A percentile compares a stretch with the other conserved stretches of the same genome.
Evolutionary conservation across 768 basidiomycete genomes (phyloP).

Genomic region (Filobasidium wieringae): DNA sequence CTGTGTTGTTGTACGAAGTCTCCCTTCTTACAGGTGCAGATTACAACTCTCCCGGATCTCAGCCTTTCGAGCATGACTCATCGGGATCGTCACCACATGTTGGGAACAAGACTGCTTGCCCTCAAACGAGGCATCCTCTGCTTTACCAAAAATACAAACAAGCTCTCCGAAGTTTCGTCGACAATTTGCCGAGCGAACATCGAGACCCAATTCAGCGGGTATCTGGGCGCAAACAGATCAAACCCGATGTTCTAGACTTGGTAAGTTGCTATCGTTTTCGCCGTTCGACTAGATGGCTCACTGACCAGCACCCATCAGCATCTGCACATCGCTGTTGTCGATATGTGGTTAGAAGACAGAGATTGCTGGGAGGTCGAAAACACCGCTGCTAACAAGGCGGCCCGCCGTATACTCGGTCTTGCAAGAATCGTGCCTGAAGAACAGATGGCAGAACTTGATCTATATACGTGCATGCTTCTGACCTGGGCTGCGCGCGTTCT

Average conservation of each 20-base stretch:
- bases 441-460: background rate
- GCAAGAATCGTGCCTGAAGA: slow-evolving; percentile 2
- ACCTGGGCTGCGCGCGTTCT: slow-evolving; percentile 6
- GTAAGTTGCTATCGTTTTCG: background rate
- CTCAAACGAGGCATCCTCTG: background rate
- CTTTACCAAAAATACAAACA: background rate
- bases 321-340: background rate
- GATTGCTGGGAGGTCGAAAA: slow-evolving; percentile 7
- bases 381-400: slow-evolving; percentile 4
- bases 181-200: slow-evolving; percentile 4
- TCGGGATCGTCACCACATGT: too few relatives aligned
- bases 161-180: slow-evolving; percentile 5
- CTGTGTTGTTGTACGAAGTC: background rate
- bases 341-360: slow-evolving; percentile 9
- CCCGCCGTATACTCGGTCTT: slow-evolving; percentile 2
- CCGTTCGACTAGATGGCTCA: background rate
- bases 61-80: background rate
- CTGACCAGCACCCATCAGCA: background rate
- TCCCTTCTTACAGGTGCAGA: background rate
- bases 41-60: background rate
- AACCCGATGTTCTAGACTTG: background rate
- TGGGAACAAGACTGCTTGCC: too few relatives aligned
- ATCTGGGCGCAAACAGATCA: background rate
- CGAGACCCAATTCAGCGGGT: slow-evolving; percentile 3
- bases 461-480: slow-evolving; percentile 6